phyloP scores from a whole-genome alignment of 1,284 basidiomycete species.

The Coniferiporia sulphurascens region DNA sequence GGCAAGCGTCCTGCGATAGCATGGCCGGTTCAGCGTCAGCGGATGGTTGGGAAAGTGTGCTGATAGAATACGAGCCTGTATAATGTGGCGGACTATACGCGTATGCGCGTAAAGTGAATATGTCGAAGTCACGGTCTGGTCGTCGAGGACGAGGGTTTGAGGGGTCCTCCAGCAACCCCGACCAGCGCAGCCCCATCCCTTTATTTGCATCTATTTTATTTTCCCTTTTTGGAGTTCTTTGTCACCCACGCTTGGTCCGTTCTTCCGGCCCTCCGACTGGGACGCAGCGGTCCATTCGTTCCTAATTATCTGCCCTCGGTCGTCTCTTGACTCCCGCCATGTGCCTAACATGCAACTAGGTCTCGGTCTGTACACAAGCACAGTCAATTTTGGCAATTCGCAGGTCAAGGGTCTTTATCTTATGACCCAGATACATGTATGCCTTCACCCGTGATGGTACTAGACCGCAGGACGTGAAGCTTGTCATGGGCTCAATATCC shows the following conservation, averaged over 20 bases:
- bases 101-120: slow-evolving; percentile 6
- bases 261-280: no score
- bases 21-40: neutral
- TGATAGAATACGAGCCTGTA: slow-evolving; percentile 5
- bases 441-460: no score
- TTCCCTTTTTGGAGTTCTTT: neutral
- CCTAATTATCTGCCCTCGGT: no score
- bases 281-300: no score
- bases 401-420: no score
- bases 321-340: no score
- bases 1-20: neutral
- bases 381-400: no score
- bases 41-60: neutral
- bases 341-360: no score
- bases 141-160: neutral
- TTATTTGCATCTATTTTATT: neutral
- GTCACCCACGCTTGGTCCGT: neutral
- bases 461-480: no score
- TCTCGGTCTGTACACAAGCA: no score
- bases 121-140: neutral
- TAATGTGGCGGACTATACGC: slow-evolving; percentile 3
- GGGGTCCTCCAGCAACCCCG: slow-evolving; percentile 5
- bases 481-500: no score
- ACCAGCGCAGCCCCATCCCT: neutral
- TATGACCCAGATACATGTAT: no score